phyloP scores from a whole-genome alignment of 2,329 filamentous ascomycete genomes.

The Botryotinia calthae region DNA sequence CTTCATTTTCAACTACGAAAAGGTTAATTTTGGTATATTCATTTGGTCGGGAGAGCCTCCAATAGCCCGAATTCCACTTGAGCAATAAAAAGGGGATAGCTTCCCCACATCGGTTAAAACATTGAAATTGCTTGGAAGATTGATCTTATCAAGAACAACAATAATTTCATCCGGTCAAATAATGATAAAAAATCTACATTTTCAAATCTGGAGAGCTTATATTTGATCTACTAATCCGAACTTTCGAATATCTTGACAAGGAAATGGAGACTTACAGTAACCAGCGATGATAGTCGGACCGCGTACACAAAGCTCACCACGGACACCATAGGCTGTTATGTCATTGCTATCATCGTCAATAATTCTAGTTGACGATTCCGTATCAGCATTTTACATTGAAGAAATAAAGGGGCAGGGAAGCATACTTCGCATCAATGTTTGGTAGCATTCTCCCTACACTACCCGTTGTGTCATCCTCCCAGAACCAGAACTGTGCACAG shows the following conservation, averaged over 20 bases:
- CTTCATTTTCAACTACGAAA: conserved; percentile 44
- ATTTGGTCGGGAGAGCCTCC: neutral
- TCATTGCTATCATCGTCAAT: conserved; percentile 33
- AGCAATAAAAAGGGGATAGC: neutral
- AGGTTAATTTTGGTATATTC: neutral
- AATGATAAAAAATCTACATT: neutral
- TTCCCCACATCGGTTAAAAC: neutral
- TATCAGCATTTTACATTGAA: neutral
- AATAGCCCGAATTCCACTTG: neutral
- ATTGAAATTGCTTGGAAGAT: neutral
- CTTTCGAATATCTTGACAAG: neutral
- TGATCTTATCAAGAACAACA: neutral
- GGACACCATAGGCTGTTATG: conserved; percentile 35
- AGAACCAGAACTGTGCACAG: conserved; percentile 28
- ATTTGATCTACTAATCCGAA: no score
- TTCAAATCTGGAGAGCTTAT: neutral
- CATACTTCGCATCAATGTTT: conserved; percentile 39
- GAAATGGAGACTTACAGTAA: conserved; percentile 50
- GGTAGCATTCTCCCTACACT: conserved; percentile 48
- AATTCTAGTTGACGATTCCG: conserved; percentile 24
- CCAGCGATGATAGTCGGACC: conserved; percentile 72
- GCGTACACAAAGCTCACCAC: conserved; percentile 59
- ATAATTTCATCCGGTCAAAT: neutral
- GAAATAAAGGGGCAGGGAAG: neutral
- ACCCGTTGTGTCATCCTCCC: conserved; percentile 53